Conservation (phyloP, 164 flowering plant genomes). For the Platanus orientalis region DNA sequence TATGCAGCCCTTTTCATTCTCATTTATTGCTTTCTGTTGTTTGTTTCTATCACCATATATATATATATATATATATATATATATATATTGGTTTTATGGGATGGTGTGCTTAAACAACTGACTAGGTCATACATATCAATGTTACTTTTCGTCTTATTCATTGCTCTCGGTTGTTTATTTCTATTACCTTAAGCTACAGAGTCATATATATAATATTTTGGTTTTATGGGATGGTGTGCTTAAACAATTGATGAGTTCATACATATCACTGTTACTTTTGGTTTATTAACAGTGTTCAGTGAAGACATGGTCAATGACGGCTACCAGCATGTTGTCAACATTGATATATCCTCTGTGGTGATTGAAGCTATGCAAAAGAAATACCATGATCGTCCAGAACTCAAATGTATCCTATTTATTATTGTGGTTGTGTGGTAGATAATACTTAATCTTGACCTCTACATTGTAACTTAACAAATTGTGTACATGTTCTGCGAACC, state of each 20-base stretch:
- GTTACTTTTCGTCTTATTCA: too few relatives aligned
- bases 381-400: constrained; percentile 41
- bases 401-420: constrained; percentile 54
- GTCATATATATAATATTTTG: too few relatives aligned
- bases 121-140: too few relatives aligned
- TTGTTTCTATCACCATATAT: too few relatives aligned
- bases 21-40: too few relatives aligned
- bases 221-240: background rate
- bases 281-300: constrained; percentile 49
- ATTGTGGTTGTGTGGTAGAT: background rate
- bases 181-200: too few relatives aligned
- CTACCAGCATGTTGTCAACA: constrained; percentile 59
- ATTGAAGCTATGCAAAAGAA: constrained; percentile 71
- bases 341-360: constrained; percentile 80
- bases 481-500: too few relatives aligned
- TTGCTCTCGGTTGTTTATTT: too few relatives aligned
- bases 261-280: background rate
- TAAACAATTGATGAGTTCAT: background rate
- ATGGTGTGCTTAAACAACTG: background rate
- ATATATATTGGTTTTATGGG: background rate
- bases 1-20: too few relatives aligned
- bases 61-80: too few relatives aligned
- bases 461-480: too few relatives aligned
- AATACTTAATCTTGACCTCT: background rate
- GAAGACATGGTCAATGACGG: constrained; percentile 82